Evolutionary conservation across 768 basidiomycete genomes (phyloP).

Genomic region (Lactarius evosmus): DNA sequence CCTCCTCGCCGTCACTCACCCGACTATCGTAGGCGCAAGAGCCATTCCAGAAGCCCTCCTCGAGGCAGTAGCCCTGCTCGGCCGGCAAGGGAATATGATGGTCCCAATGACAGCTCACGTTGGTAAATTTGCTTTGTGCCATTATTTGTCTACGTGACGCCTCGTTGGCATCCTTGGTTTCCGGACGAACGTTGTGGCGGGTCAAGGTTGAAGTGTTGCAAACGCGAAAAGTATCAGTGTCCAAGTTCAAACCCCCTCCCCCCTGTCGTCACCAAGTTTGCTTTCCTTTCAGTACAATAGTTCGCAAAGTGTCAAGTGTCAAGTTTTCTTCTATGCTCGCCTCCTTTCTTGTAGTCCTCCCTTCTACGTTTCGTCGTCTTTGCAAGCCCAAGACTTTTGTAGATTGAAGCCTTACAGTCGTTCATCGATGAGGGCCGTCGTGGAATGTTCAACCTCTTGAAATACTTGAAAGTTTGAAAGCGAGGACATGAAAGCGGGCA

Average conservation of each 20-base stretch:
- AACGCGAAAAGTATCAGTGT: constrained; percentile 36
- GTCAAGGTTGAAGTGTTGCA: constrained; percentile 44
- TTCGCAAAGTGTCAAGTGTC: constrained; percentile 62
- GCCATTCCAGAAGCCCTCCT: constrained; percentile 78
- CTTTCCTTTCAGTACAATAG: constrained; percentile 45
- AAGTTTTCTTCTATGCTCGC: constrained; percentile 56
- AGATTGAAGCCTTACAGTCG: constrained; percentile 27
- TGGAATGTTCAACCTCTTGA: constrained; percentile 25
- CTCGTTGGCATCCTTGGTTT: constrained; percentile 28
- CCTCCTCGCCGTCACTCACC: constrained; percentile 68
- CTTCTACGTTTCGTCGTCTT: constrained; percentile 36
- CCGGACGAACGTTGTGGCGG: constrained; percentile 26
- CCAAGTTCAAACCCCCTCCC: constrained; percentile 42
- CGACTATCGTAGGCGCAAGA: constrained; percentile 69
- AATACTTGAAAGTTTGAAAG: constrained; percentile 24
- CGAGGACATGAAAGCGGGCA: constrained; percentile 16
- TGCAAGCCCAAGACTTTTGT: constrained; percentile 31
- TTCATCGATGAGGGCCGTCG: constrained; percentile 24
- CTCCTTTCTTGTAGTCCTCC: constrained; percentile 54
- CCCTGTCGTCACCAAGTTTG: constrained; percentile 40
- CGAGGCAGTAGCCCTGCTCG: constrained; percentile 57
- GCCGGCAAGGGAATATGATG: constrained; percentile 44
- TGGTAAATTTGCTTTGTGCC: constrained; percentile 50
- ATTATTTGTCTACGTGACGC: constrained; percentile 25
- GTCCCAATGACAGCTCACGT: constrained; percentile 47